Base-by-base conservation (phyloP, 805 yeast genomes). In the Kodamaea restingae region DNA sequence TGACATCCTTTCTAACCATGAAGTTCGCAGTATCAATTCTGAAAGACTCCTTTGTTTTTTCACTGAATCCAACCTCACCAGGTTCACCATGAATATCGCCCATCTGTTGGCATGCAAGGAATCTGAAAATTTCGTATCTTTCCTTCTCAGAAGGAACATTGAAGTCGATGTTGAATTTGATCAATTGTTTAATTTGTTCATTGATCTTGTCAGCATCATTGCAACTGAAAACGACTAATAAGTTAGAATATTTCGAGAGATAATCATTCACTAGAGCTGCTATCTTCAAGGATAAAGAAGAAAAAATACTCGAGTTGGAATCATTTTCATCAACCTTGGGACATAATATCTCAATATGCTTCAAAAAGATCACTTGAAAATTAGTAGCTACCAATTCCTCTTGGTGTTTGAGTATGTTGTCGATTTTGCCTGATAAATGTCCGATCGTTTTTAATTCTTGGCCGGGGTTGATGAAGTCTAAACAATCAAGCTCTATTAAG, bases 371-470 rank as follows among this genome's bases (percentile, higher is more conserved):
- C 1, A 90, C 66, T 36, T 63, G 62, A 41, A 52, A 63, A 25
- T 39, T 39, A 0, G 55, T 39, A 8, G 33, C 10, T 4, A 12
- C 18, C 10, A 22, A 15, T 18, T 49, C 50, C 9, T 44, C 47
- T 65, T 12, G 44, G 65, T 43, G 61, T 54, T 9, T 76, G 65
- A 44, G 76, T 56, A 28, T 76, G 15, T 80, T 70, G 46, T 88
- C 97, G 4, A 87, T 67, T 51, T 81, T 78, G 0, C 96, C 98
- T 36, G 77, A 65, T 9, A 91, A 65, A 1, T 76, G 61, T 0
- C 96, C 98, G 15, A 91, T 64, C 0, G 90, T 84, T 53, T 88
- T 88, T 21, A 80, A 63, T 39, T 84, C 91, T 10, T 86, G 78
- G 1, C 88, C 86, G 1, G 80, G 75, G 40, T 82, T 80, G 5